phyloP scores from a whole-genome alignment of 768 basidiomycete species.

The Candolleomyces eurysporus region DNA sequence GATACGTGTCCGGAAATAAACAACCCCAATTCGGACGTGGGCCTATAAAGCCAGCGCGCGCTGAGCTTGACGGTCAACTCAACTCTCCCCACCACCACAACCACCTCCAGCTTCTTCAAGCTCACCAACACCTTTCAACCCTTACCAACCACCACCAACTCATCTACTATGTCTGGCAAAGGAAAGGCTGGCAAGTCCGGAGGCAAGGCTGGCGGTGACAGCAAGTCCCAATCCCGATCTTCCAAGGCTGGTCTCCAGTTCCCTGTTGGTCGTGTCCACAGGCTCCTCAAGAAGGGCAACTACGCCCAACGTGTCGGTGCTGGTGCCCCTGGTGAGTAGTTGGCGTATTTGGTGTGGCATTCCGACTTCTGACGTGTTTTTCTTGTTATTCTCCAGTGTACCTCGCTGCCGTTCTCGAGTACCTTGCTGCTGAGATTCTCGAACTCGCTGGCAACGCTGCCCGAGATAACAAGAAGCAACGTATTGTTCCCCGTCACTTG shows the following conservation, averaged over 20 bases:
- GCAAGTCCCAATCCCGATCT: constrained; percentile 68
- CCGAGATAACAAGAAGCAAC: constrained; percentile 84
- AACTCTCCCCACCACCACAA: constrained; percentile 10
- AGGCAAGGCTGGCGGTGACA: constrained; percentile 51
- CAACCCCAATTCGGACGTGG: constrained; percentile 7
- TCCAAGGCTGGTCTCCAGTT: constrained; percentile 78
- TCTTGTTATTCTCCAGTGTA: constrained; percentile 51
- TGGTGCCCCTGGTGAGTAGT: constrained; percentile 70
- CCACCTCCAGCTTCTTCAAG: constrained; percentile 15
- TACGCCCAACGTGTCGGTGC: constrained; percentile 88
- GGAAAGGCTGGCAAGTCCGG: constrained; percentile 45
- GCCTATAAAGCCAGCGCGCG: constrained; percentile 33
- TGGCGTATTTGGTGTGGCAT: neutral
- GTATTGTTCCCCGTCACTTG: constrained; percentile 91
- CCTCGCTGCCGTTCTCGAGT: constrained; percentile 88
- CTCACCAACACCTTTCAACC: neutral
- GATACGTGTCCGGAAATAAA: constrained; percentile 7
- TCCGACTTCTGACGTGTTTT: constrained; percentile 4
- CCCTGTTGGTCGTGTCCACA: constrained; percentile 91
- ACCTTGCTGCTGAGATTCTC: constrained; percentile 90
- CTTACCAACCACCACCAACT: constrained; percentile 9
- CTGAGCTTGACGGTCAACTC: constrained; percentile 6
- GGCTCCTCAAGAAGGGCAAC: constrained; percentile 85
- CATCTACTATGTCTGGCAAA: constrained; percentile 41
- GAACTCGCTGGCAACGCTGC: constrained; percentile 89